Evolutionary conservation across 352 stramenopile genomes (phyloP), one percentile per base, ranked within the genome.

Genomic region (Pythium dissotocum): DNA sequence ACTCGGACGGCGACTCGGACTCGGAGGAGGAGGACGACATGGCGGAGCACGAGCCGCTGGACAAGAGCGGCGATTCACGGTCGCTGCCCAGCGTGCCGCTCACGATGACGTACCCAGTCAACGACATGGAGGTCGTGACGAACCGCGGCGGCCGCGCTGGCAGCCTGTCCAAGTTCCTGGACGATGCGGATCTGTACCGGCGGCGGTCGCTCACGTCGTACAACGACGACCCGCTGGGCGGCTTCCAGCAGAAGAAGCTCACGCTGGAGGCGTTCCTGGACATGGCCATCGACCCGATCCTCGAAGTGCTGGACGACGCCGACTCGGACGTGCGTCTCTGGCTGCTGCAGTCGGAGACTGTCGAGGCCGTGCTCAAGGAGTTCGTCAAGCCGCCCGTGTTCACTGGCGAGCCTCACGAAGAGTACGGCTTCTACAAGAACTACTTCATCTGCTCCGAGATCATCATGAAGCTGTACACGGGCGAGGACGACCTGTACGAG

Each of bases 361-460:
- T 95, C 14, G 86, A 88, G 56, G 81, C 89, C 26, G 85, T 95
- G 33, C 75, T 95, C 5, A 72, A 75, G 14, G 88, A 89, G 72
- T 95, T 95, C 63, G 78, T 93, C n/a, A 92, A 84, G 33, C 83
- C 86, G 5, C 85, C 87, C 0, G 75, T 91, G 32, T 84, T 95
- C 16, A 76, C 38, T 52, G 84, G 83, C 8, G 85, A 93, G 53
- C 85, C 87, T 4, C 84, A 95, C 65, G 88, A 95, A 58, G 88
- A 95, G 73, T 95, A 95, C 67, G 88, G 88, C 6, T 95, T 90
- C 70, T 95, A 95, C 77, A 95, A 95, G 69, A 90, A 88, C 57
- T 85, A 91, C 61, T 95, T 95, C 64, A 67, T 95, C 36, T 95
- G 88, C 75, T 95, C 88, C 1, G 88, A 95, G 77, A 94, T 95